Evolutionary conservation across 2,329 filamentous ascomycete genomes (phyloP).

Genomic region (Penicillium sp.): DNA sequence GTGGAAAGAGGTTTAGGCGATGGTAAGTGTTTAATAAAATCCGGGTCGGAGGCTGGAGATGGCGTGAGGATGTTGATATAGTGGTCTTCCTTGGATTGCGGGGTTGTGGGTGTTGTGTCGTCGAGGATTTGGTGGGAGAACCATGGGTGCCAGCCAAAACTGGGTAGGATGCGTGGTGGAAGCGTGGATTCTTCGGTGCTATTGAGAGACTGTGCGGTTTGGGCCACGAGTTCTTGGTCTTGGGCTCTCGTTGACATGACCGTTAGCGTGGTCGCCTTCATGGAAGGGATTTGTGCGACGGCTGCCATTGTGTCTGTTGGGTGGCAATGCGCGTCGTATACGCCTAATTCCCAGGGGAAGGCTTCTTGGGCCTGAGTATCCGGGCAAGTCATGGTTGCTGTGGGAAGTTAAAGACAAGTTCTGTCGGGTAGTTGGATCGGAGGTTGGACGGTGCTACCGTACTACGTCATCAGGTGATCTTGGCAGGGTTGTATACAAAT

Average conservation of each 20-base stretch:
- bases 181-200: conserved; percentile 7
- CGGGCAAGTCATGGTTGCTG: background rate
- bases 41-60: conserved; percentile 46
- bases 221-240: conserved; percentile 63
- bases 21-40: conserved; percentile 57
- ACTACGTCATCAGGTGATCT: conserved; percentile 2
- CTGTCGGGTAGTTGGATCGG: background rate
- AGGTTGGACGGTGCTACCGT: background rate
- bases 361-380: conserved; percentile 12
- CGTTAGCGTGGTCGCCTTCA: conserved; percentile 63
- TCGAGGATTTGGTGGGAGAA: conserved; percentile 66
- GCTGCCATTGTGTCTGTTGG: conserved; percentile 67
- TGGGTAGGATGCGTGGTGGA: conserved; percentile 57
- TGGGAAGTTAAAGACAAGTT: conserved; percentile 4
- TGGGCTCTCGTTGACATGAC: conserved; percentile 66
- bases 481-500: background rate
- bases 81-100: conserved; percentile 48
- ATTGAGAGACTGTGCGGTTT: conserved; percentile 47
- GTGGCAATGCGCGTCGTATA: conserved; percentile 69
- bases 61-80: conserved; percentile 61
- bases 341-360: conserved; percentile 66
- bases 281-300: conserved; percentile 57
- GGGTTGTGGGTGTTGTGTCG: conserved; percentile 34
- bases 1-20: conserved; percentile 57
- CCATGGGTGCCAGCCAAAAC: conserved; percentile 72